Evolutionary conservation across 805 yeast species (phyloP), one percentile per base, ranked within the genome.

Genomic region (Clavispora asparagi): DNA sequence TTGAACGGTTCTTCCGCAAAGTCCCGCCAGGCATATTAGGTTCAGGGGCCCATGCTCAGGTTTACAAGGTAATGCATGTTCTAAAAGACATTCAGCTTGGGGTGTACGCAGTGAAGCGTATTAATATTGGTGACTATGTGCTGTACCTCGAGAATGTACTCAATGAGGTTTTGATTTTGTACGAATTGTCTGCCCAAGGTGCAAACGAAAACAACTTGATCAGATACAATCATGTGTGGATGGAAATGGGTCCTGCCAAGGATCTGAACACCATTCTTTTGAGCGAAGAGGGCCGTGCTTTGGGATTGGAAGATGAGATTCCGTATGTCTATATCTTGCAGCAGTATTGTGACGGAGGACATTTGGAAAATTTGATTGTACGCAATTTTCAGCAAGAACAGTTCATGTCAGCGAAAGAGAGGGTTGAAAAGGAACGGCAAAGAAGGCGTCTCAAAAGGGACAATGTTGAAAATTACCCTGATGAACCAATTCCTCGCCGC

Each of bases 271-370:
- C 71, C 0, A 64, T 57, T 39, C 51, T 65, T 31, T 40, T 68
- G 7, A 49, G 49, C 8, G 44, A 52, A 4, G 42, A 41, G 11
- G 45, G 49, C 7, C 26, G 43, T 4, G 45, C 44, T 4, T 23
- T 23, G 12, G 29, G 41, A 23, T 1, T 27, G 33, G n/a, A 32
- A 16, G 69, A 72, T 41, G 59, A 61, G 27, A 71, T 79, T 6
- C 90, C 91, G 0, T 84, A 86, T 60, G 88, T 90, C 6, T 90
- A 81, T 56, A 85, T 90, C 9, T 67, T 90, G 12, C 92, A 87
- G 62, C 96, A 90, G 59, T 90, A 85, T 60, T 90, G 96, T 59
- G 84, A 81, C 42, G 96, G 96, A 13, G 97, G 96, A 0, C 88
- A 88, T 37, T 64, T 90, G 46, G 96, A 90, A 56, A 86, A 82